Evolutionary conservation across 2,329 filamentous ascomycete species (phyloP), one percentile per base, ranked within the genome.

Genomic region (Talaromyces rugulosus): DNA sequence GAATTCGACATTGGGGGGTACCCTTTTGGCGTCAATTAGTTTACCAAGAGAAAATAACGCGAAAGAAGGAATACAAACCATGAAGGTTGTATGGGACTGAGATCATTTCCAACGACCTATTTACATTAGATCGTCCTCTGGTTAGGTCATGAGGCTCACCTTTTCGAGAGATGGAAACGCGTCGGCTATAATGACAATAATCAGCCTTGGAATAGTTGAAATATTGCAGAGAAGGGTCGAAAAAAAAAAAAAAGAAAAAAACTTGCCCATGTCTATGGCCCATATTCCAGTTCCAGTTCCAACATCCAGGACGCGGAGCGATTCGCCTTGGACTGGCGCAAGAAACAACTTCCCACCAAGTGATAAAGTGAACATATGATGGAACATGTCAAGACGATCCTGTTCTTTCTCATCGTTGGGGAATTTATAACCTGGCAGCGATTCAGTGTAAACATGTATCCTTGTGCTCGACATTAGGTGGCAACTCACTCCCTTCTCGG

Each of bases 381-480:
- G 36, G 9, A 53, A 14, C 42, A 47, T 14, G 18, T 23, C 42
- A 18, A 7, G 61, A 42, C 66, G 65, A 27, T 68, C 65, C 62
- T 68, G 66, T 53, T 67, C 67, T 44, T 59, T 59, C 47, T 69
- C 66, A 53, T 69, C 67, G 53, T 69, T 69, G 57, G 66, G 66
- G 47, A 23, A 23, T 23, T 23, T 23, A 23, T 23, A 23, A 23
- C 23, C 23, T 23, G 23, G 23, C 23, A 23, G 23, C 23, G 23
- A 23, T 23, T 23, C 23, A 23, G 1, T 23, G 23, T 23, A 23
- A 23, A 23, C 23, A 23, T 23, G 23, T 23, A 23, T 23, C 23
- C 23, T 23, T 23, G 23, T 23, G 23, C 23, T 23, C 23, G 23
- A 23, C 23, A 23, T 23, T 23, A 23, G 23, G 2, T 23, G 2